Evolutionary conservation across 306 rosid species (phyloP), one percentile per base, ranked within the genome.

Genomic region (Heteromeles arbutifolia): DNA sequence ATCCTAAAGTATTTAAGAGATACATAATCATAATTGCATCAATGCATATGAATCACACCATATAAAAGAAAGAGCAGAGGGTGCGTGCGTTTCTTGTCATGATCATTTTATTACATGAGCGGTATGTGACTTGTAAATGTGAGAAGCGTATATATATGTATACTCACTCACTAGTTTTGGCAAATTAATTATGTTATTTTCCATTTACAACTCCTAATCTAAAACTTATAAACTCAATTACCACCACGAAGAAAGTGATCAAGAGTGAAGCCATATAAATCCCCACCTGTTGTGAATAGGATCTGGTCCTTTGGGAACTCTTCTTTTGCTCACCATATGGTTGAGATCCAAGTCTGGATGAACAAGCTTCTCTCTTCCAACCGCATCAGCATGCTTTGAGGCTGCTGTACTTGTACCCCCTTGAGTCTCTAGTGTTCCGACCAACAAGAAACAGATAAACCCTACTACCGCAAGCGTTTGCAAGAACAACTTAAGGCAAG

Each of bases 251-350:
- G 25, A 24, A 24, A 58, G 11, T 58, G 34, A 61, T 37, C 41
- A 37, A 26, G 66, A 61, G 29, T 29, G 66, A 61, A 76, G 61
- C 3, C 10, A 24, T 18, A 75, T 3, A 22, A 4, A 64, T 18
- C 25, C 44, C 14, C 77, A 94, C 98, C 98, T 93, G 93, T 93
- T 93, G 73, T 93, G 98, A 78, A 93, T 93, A 25, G 98, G 97
- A 87, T 93, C 97, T 52, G 97, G 96, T 34, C 98, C 98, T 72
- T 91, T 91, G 26, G 98, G 97, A 74, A 93, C 97, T 88, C 82
- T 88, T 82, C 96, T 81, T 85, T 93, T 93, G 85, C 91, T 93
- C 93, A 37, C 41, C 41, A 89, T 87, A 76, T 87, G 82, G 82
- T 87, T 88, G 72, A 84, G 83, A 74, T 87, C 92, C 80, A 90